phyloP scores from a whole-genome alignment of 345 rosid species.

The Populus tremula region DNA sequence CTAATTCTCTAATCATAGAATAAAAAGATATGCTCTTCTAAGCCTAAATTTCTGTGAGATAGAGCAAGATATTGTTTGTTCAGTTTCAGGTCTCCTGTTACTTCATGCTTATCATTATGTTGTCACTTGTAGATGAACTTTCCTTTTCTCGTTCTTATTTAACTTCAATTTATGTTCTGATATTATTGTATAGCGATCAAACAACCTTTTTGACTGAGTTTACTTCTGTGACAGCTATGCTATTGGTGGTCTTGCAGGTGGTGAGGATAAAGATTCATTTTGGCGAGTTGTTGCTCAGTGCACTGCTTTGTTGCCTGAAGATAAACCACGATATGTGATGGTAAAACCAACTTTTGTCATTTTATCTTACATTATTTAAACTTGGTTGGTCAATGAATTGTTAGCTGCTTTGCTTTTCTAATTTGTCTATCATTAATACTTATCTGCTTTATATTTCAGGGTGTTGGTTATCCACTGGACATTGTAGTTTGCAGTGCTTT shows the following conservation, averaged over 20 bases:
- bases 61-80: background rate
- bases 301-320: conserved; percentile 68
- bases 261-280: conserved; percentile 87
- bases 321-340: conserved; percentile 86
- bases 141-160: background rate
- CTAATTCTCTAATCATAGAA: background rate
- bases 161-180: background rate
- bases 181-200: conserved; percentile 4
- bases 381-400: background rate
- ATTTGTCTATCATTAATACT: background rate
- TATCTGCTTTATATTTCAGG: conserved; percentile 38
- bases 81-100: background rate
- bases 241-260: conserved; percentile 87
- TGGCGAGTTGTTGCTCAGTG: conserved; percentile 90
- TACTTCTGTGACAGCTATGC: conserved; percentile 67
- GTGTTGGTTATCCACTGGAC: conserved; percentile 81
- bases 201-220: conserved; percentile 24
- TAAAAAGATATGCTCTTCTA: background rate
- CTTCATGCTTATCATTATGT: background rate
- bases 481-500: conserved; percentile 82
- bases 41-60: background rate
- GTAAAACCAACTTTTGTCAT: conserved; percentile 28
- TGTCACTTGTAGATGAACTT: background rate
- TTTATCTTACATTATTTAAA: conserved; percentile 1
- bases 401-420: conserved; percentile 1